phyloP scores from a whole-genome alignment of 2,329 filamentous ascomycete genomes.

The Hymenoscyphus albidus region DNA sequence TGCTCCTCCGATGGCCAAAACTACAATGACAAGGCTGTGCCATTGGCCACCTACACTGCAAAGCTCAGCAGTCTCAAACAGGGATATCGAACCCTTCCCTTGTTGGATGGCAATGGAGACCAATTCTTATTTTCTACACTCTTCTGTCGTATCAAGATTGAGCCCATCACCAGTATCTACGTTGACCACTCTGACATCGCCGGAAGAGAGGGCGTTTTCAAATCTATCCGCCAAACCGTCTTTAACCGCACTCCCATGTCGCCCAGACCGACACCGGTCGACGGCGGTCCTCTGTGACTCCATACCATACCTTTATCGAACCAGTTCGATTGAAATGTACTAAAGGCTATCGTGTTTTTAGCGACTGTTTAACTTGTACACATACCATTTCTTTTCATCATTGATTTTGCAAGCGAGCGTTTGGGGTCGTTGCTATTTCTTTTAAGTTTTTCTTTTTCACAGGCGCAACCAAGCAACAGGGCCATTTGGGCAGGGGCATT shows the following conservation, averaged over 20 bases:
- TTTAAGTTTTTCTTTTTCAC: conserved; percentile 13
- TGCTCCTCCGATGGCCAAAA: conserved; percentile 74
- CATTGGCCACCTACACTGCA: conserved; percentile 85
- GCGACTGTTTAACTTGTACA: conserved; percentile 20
- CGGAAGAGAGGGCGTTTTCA: conserved; percentile 51
- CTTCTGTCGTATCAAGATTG: conserved; percentile 79
- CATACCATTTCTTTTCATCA: conserved; percentile 27
- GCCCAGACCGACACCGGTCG: conserved; percentile 26
- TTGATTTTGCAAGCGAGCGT: conserved; percentile 16
- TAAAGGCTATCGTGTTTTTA: conserved; percentile 16
- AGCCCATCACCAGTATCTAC: conserved; percentile 53
- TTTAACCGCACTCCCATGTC: conserved; percentile 46
- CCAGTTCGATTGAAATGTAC: conserved; percentile 21
- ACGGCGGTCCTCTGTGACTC: conserved; percentile 23
- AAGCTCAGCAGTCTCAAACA: conserved; percentile 87
- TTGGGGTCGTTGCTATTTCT: conserved; percentile 14
- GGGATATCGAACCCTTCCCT: conserved; percentile 86
- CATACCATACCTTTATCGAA: conserved; percentile 21
- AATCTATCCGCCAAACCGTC: conserved; percentile 53
- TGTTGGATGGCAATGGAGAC: conserved; percentile 84
- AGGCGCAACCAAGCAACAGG: conserved; percentile 27
- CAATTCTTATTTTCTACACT: conserved; percentile 93
- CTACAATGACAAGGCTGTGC: conserved; percentile 57
- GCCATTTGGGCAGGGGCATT: conserved; percentile 14
- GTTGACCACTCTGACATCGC: conserved; percentile 44